Evolutionary conservation across 2,329 filamentous ascomycete genomes (phyloP).

Genomic region (Colletotrichum sp.): DNA sequence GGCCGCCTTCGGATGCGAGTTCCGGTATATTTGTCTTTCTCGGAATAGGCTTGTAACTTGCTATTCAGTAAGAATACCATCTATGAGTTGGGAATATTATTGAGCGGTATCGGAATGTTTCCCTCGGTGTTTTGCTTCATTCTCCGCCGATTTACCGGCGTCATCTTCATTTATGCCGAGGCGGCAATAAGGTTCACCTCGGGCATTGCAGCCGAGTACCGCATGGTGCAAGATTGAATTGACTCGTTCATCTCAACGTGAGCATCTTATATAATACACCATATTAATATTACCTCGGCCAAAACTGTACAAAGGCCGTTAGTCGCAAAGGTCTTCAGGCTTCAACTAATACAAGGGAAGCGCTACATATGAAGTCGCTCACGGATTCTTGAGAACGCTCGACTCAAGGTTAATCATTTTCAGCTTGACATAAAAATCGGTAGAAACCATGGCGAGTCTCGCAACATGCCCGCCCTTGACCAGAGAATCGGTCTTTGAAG

Average conservation of each 20-base stretch:
- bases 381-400: background rate
- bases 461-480: slow-evolving; percentile 68
- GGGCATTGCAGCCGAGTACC: background rate
- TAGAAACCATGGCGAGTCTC: slow-evolving; percentile 55
- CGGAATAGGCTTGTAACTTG: background rate
- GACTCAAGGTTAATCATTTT: background rate
- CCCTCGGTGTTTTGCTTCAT: background rate
- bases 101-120: background rate
- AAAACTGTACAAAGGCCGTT: background rate
- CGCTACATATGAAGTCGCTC: background rate
- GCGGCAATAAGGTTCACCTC: background rate
- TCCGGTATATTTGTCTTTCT: background rate
- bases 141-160: background rate
- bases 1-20: background rate
- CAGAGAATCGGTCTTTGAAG: slow-evolving; percentile 72
- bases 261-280: background rate
- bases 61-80: background rate
- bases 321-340: background rate
- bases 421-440: background rate
- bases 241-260: background rate
- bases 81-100: background rate
- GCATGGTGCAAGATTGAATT: background rate
- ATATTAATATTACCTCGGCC: background rate
- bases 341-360: background rate
- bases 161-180: background rate